Conservation (phyloP, 2,329 filamentous ascomycete species). For the Teratosphaeria viscida region DNA sequence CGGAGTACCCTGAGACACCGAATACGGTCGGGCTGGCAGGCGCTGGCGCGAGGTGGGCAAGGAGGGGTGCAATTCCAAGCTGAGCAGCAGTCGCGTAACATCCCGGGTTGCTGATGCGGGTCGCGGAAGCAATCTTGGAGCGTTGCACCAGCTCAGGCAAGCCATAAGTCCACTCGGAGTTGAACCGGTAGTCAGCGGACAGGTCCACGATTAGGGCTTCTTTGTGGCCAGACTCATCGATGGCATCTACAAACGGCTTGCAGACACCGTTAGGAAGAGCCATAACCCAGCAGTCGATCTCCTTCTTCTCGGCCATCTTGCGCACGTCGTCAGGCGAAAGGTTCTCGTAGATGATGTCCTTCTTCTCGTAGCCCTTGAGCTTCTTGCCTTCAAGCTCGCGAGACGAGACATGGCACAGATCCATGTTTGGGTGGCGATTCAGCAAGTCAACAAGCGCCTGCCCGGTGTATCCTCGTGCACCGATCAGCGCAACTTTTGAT, state of each 20-base stretch:
- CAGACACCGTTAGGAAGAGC: constrained; percentile 91
- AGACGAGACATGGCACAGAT: constrained; percentile 83
- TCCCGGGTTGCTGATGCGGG: constrained; percentile 81
- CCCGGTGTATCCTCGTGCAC: constrained; percentile 87
- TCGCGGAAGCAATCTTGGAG: constrained; percentile 64
- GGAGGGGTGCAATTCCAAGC: constrained; percentile 72
- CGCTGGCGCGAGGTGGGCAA: constrained; percentile 55
- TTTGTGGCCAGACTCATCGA: constrained; percentile 57
- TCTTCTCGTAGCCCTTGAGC: constrained; percentile 82
- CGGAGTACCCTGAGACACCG: constrained; percentile 87
- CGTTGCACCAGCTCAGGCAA: constrained; percentile 77
- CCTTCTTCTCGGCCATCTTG: constrained; percentile 69
- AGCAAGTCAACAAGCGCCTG: constrained; percentile 81
- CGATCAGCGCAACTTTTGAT: constrained; percentile 75
- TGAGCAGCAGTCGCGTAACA: constrained; percentile 94
- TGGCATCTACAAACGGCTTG: constrained; percentile 84
- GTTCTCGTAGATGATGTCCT: constrained; percentile 86
- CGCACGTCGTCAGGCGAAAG: constrained; percentile 76
- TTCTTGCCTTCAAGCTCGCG: constrained; percentile 82
- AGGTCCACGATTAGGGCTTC: constrained; percentile 78
- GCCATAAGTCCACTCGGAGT: constrained; percentile 76
- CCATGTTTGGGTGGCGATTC: constrained; percentile 80
- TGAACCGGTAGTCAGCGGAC: constrained; percentile 93
- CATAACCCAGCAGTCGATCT: constrained; percentile 96
- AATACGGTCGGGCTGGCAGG: constrained; percentile 69